These are phyloP conservation scores for Fusarium fujikuroi DNA, from an alignment of 2,329 filamentous ascomycete genomes.

Conservation along the genomic window DNA sequence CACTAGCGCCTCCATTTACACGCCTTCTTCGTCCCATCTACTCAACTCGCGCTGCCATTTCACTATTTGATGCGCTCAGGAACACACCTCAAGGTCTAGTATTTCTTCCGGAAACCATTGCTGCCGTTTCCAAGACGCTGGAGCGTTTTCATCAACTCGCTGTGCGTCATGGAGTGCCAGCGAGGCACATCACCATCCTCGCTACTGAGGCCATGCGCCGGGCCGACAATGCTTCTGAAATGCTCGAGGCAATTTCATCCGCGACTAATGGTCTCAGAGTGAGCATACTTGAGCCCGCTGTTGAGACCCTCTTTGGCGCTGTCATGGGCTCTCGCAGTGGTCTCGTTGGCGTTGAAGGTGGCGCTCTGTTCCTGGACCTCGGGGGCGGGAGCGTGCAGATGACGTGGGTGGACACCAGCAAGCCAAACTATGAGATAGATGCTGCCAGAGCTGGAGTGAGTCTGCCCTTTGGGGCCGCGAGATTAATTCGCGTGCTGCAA, in stretches of 20 bases:
- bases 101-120: constrained; percentile 68
- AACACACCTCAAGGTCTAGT: constrained; percentile 53
- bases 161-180: constrained; percentile 72
- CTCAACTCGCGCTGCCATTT: constrained; percentile 81
- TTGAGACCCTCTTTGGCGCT: constrained; percentile 85
- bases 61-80: constrained; percentile 84
- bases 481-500: constrained; percentile 62
- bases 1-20: constrained; percentile 75
- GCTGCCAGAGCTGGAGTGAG: constrained; percentile 67
- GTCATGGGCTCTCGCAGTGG: constrained; percentile 81
- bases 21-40: constrained; percentile 82
- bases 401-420: constrained; percentile 67
- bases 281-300: constrained; percentile 77
- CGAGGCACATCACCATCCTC: constrained; percentile 75
- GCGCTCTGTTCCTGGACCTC: constrained; percentile 86
- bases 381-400: constrained; percentile 78
- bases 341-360: constrained; percentile 67
- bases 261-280: constrained; percentile 74
- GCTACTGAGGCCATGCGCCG: constrained; percentile 91
- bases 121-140: constrained; percentile 72
- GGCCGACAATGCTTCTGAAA: constrained; percentile 76
- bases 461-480: constrained; percentile 70
- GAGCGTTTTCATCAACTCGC: constrained; percentile 78
- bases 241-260: constrained; percentile 71
- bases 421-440: constrained; percentile 59